Conservation (phyloP, 2,329 filamentous ascomycete genomes). For the Lasiodiplodia hormozganensis region DNA sequence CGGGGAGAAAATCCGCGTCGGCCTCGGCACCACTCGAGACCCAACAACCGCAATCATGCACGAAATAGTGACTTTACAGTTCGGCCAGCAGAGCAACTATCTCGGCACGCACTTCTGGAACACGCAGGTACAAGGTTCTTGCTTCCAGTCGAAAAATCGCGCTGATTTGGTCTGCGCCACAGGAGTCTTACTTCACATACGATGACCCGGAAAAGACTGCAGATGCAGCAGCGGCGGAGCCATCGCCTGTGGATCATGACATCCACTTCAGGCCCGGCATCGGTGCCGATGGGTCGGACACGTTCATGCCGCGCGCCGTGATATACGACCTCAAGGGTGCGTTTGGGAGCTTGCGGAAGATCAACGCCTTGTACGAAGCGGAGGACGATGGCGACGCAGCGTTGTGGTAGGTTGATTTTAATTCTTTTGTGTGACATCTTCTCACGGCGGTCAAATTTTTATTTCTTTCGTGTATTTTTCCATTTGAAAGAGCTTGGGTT, state of each 20-base stretch:
- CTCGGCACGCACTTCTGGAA: conserved; percentile 98
- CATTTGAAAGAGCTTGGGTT: neutral
- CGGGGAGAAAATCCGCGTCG: neutral
- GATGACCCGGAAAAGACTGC: conserved; percentile 46
- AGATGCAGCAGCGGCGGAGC: conserved; percentile 52
- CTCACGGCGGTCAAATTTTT: neutral
- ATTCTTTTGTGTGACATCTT: neutral
- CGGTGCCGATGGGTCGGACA: conserved; percentile 84
- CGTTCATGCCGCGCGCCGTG: conserved; percentile 87
- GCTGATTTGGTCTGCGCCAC: neutral
- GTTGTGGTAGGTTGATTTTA: conserved; percentile 36
- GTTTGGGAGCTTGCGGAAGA: conserved; percentile 86
- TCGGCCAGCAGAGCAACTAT: conserved; percentile 93
- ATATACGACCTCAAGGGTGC: conserved; percentile 96
- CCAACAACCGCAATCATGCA: conserved; percentile 68
- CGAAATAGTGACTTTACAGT: conserved; percentile 92
- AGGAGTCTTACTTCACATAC: conserved; percentile 99
- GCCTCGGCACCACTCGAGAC: neutral
- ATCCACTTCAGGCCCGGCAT: conserved; percentile 87
- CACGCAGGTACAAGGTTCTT: conserved; percentile 67
- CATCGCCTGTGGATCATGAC: conserved; percentile 77
- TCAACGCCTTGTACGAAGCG: conserved; percentile 84
- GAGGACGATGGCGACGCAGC: conserved; percentile 45
- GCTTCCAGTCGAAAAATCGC: neutral
- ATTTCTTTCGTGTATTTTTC: neutral